Percentiles rank a stretch among this genome's conserved stretches.
These are phyloP conservation scores for Talaromyces sp. DNA, from an alignment of 2,329 filamentous ascomycete genomes.

Conservation along the genomic window DNA sequence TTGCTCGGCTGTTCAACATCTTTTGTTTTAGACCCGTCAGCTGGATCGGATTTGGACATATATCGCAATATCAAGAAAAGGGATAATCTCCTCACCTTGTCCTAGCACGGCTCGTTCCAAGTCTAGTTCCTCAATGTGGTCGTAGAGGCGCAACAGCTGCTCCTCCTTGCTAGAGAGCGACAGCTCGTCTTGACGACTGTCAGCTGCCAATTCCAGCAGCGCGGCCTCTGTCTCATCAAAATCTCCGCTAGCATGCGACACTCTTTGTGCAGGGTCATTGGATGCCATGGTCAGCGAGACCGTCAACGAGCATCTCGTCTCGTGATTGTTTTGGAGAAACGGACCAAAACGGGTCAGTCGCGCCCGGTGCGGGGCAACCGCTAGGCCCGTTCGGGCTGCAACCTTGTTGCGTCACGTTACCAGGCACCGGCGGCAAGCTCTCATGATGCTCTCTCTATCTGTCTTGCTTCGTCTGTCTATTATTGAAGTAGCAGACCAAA, in stretches of 20 bases:
- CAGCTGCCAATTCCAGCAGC: constrained; percentile 39
- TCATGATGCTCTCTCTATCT: background rate
- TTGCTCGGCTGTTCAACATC: constrained; percentile 37
- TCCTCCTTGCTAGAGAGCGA: constrained; percentile 63
- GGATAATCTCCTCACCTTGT: constrained; percentile 29
- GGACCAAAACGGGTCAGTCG: background rate
- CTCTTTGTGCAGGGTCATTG: constrained; percentile 20
- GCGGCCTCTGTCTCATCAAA: constrained; percentile 24
- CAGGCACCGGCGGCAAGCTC: background rate
- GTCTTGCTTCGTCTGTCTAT: background rate
- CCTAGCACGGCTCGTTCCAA: constrained; percentile 66
- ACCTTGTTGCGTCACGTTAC: constrained; percentile 12
- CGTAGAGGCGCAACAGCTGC: constrained; percentile 64
- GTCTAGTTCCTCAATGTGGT: constrained; percentile 65
- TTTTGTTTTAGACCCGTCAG: constrained; percentile 14
- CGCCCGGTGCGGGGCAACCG: background rate
- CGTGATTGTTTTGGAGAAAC: constrained; percentile 11
- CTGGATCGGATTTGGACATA: background rate
- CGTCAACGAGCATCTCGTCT: constrained; percentile 11
- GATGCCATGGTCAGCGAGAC: constrained; percentile 28
- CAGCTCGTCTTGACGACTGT: constrained; percentile 44
- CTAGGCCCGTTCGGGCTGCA: constrained; percentile 9
- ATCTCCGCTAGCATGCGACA: constrained; percentile 23
- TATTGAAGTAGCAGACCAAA: background rate
- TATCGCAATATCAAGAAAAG: background rate